phyloP scores from a whole-genome alignment of 805 yeast genomes.

The Starmerella bombicola region DNA sequence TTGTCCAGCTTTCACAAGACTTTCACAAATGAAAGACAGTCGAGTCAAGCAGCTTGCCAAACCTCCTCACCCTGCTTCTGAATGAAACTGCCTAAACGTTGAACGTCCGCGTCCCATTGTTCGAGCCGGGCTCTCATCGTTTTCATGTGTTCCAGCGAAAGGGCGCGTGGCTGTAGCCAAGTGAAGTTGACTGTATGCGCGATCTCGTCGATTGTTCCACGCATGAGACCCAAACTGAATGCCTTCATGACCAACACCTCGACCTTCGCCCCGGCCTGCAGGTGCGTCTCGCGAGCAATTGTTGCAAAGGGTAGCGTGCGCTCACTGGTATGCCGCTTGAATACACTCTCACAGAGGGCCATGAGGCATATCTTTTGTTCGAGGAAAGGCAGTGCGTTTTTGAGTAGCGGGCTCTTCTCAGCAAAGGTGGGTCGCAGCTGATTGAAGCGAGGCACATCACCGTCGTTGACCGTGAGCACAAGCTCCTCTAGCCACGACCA shows the following conservation, averaged over 20 bases:
- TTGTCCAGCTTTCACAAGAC: too few relatives aligned
- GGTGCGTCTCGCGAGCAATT: conserved; percentile 58
- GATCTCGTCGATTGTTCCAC: conserved; percentile 87
- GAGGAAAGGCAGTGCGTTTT: conserved; percentile 49
- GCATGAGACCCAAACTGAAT: conserved; percentile 65
- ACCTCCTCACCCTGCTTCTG: conserved; percentile 48
- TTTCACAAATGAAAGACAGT: too few relatives aligned
- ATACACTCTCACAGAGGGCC: conserved; percentile 80
- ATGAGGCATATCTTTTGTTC: conserved; percentile 85
- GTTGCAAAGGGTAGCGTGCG: conserved; percentile 62
- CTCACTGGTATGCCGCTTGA: conserved; percentile 50
- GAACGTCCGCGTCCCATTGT: conserved; percentile 69
- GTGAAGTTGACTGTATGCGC: conserved; percentile 62
- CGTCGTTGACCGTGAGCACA: conserved; percentile 59
- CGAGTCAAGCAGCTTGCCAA: conserved; percentile 39
- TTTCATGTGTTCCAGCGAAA: conserved; percentile 67
- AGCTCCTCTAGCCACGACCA: conserved; percentile 62
- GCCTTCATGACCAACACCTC: conserved; percentile 90
- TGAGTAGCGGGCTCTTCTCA: conserved; percentile 42
- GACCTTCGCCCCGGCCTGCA: conserved; percentile 53
- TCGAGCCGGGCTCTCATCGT: conserved; percentile 60
- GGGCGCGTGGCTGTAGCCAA: conserved; percentile 94
- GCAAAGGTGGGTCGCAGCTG: conserved; percentile 31
- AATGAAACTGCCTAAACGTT: conserved; percentile 49
- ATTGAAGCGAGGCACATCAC: conserved; percentile 60